These are phyloP conservation scores for Parathielavia hyrcaniae DNA, from an alignment of 495 filamentous ascomycete species.

Conservation along the genomic window DNA sequence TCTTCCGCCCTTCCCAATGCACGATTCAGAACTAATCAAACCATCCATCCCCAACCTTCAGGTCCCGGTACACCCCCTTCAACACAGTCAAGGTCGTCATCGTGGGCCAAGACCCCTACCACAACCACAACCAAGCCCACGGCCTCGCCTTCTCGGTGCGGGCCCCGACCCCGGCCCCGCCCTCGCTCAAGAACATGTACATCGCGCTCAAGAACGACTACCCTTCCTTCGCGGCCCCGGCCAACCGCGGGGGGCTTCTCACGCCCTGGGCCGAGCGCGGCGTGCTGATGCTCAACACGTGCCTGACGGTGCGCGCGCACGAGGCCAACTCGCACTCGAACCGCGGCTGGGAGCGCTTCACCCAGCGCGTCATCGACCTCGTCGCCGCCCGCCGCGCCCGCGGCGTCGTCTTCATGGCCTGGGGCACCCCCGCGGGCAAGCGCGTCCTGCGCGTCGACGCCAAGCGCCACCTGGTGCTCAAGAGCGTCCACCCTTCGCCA, in stretches of 20 bases:
- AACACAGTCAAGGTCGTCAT: constrained; percentile 81
- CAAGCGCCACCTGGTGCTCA: constrained; percentile 68
- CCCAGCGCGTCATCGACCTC: constrained; percentile 80
- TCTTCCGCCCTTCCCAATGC: no score
- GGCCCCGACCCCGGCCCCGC: constrained; percentile 78
- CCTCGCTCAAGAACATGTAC: constrained; percentile 88
- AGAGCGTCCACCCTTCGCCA: constrained; percentile 86
- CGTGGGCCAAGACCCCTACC: constrained; percentile 94
- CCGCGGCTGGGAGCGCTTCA: constrained; percentile 88
- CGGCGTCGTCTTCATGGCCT: constrained; percentile 91
- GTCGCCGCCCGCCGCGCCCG: constrained; percentile 64
- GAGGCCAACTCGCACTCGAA: constrained; percentile 75
- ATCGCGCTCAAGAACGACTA: constrained; percentile 79
- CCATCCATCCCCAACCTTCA: constrained; percentile 31
- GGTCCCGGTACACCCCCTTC: constrained; percentile 87
- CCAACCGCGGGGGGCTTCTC: constrained; percentile 70
- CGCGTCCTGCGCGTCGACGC: constrained; percentile 63
- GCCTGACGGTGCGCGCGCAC: constrained; percentile 82
- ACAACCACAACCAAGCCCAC: constrained; percentile 92
- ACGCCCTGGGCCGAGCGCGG: constrained; percentile 91
- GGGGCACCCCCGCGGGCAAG: constrained; percentile 76
- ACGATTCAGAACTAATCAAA: neutral
- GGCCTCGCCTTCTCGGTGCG: constrained; percentile 92
- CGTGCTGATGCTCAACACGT: constrained; percentile 87
- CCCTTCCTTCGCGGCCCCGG: constrained; percentile 66